Evolutionary conservation across 768 basidiomycete genomes (phyloP).

Genomic region (Tylopilus vinaceipallidus): DNA sequence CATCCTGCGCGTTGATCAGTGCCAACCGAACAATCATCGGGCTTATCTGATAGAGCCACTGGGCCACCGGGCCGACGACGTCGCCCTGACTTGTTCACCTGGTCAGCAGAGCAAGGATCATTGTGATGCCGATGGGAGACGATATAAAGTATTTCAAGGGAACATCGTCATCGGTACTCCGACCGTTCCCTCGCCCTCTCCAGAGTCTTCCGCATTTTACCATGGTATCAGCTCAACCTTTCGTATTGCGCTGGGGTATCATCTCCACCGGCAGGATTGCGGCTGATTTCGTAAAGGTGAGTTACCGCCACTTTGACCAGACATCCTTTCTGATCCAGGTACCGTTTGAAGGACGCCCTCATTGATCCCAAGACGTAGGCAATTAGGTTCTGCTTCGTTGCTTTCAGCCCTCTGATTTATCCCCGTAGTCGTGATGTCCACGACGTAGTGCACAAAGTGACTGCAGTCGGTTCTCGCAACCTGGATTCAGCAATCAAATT

Average conservation of each 20-base stretch:
- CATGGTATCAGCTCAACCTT: constrained; percentile 32
- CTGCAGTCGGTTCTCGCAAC: constrained; percentile 76
- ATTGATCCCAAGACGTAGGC: constrained; percentile 71
- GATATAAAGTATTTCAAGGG: constrained; percentile 6
- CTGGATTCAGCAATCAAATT: constrained; percentile 69
- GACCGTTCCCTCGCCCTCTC: not conserved
- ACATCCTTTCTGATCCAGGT: not conserved
- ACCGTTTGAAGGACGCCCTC: constrained; percentile 57
- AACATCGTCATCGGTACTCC: not conserved
- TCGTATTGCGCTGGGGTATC: constrained; percentile 76
- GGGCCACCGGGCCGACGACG: constrained; percentile 3
- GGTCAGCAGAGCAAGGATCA: not conserved
- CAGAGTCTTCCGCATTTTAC: not conserved
- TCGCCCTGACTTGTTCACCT: constrained; percentile 1
- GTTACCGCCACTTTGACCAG: not conserved
- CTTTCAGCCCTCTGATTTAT: not conserved
- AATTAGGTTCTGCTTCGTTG: too few species aligned
- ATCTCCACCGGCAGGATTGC: constrained; percentile 82
- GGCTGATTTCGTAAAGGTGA: constrained; percentile 61
- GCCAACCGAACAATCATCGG: not conserved
- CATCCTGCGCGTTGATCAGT: constrained; percentile 4
- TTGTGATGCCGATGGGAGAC: not conserved
- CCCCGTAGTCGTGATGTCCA: constrained; percentile 54
- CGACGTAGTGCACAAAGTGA: constrained; percentile 66
- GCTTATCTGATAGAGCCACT: constrained; percentile 12